A percentile compares a stretch with the other conserved stretches of the same genome.
Conservation (phyloP, 2,329 filamentous ascomycete species). For the Allantophomopsis lycopodina region DNA sequence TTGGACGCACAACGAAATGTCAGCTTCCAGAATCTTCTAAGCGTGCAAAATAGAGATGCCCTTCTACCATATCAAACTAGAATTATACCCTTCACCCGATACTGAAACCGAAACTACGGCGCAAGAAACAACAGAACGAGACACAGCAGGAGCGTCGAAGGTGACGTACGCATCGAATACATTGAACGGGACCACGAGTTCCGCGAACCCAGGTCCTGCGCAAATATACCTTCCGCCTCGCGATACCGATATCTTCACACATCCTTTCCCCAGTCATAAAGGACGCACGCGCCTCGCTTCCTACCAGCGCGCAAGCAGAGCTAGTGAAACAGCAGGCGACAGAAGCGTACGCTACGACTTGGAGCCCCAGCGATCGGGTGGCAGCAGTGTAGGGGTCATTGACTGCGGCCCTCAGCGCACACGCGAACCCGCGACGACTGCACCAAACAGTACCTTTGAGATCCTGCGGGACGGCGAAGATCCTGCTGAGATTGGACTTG, state of each 20-base stretch:
- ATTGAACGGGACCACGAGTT: neutral
- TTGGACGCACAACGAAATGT: no score
- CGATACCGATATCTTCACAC: conserved; percentile 28
- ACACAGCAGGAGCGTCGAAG: conserved; percentile 7
- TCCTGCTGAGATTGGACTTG: neutral
- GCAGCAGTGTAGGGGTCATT: conserved; percentile 21
- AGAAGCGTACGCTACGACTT: neutral
- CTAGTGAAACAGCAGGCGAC: conserved; percentile 1
- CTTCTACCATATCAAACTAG: conserved; percentile 53
- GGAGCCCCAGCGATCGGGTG: conserved; percentile 3
- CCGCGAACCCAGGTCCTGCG: neutral
- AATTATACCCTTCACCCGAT: conserved; percentile 35
- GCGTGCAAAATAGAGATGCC: no score
- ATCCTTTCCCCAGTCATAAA: conserved; percentile 9
- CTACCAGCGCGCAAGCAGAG: neutral
- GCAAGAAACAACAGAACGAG: no score
- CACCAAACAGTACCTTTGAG: neutral
- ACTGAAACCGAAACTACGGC: no score
- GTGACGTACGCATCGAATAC: neutral
- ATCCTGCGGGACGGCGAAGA: neutral
- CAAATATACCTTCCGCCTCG: conserved; percentile 34
- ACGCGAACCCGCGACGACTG: neutral
- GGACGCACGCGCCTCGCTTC: conserved; percentile 23
- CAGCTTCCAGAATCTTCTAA: no score
- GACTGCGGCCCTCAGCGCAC: conserved; percentile 28